Conservation (phyloP, 805 yeast species). For the Sungouiella thailandica region DNA sequence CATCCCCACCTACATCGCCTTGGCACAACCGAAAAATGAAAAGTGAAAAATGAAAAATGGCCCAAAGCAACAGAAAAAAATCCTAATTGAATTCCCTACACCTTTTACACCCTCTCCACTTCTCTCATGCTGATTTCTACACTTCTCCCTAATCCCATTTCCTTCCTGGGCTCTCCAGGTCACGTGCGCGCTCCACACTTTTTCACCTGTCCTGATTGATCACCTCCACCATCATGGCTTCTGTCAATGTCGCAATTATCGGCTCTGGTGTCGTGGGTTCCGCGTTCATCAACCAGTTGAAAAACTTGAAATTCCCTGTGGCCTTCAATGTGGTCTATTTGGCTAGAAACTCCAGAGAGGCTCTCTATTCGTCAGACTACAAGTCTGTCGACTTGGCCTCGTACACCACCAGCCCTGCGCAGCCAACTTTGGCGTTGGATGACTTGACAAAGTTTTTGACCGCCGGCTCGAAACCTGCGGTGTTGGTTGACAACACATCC, state of each 20-base stretch:
- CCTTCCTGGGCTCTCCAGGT: no score
- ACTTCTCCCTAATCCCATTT: no score
- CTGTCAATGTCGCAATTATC: slow-evolving; percentile 42
- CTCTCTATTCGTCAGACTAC: slow-evolving; percentile 66
- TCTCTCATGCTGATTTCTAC: no score
- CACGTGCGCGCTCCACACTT: no score
- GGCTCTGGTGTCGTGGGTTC: slow-evolving; percentile 96
- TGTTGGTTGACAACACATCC: slow-evolving; percentile 92
- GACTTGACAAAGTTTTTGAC: slow-evolving; percentile 60
- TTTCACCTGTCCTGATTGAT: no score
- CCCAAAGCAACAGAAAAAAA: no score
- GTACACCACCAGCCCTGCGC: slow-evolving; percentile 47
- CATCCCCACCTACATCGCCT: no score
- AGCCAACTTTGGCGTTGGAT: slow-evolving; percentile 48
- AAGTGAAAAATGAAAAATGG: no score
- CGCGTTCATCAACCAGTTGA: slow-evolving; percentile 80
- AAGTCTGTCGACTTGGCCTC: slow-evolving; percentile 59
- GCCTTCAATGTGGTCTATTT: slow-evolving; percentile 74
- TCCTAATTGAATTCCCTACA: no score
- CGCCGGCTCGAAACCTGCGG: slow-evolving; percentile 67
- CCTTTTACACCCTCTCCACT: no score
- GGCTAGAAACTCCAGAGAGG: slow-evolving; percentile 64
- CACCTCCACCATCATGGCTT: no score
- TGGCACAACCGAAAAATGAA: no score
- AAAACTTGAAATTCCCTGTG: slow-evolving; percentile 53